These are phyloP conservation scores for Apophysomyces elegans DNA, from an alignment of 371 early-diverging fungal species.

Conservation along the genomic window DNA sequence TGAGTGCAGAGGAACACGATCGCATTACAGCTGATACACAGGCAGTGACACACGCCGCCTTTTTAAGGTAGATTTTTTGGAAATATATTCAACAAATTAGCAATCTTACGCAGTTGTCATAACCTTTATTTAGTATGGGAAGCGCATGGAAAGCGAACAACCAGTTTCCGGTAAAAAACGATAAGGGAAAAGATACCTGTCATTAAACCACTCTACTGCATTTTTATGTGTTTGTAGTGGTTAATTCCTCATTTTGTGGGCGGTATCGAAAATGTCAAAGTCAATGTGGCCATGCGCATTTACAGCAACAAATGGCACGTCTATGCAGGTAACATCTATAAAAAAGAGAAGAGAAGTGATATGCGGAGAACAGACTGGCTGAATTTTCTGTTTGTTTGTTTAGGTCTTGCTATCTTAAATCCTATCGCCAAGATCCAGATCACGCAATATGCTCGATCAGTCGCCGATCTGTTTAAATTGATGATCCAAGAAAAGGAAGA, in stretches of 20 bases:
- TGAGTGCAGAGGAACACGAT: slow-evolving; percentile 89
- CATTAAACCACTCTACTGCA: neutral
- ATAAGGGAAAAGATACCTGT: slow-evolving; percentile 21
- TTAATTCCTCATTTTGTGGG: slow-evolving; percentile 84
- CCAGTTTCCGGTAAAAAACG: slow-evolving; percentile 69
- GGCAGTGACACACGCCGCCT: slow-evolving; percentile 95
- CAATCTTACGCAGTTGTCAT: neutral
- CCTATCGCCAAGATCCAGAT: slow-evolving; percentile 88
- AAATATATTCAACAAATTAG: neutral
- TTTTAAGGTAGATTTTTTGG: slow-evolving; percentile 61
- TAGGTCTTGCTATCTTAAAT: slow-evolving; percentile 91
- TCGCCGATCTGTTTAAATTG: slow-evolving; percentile 87
- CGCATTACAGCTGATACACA: slow-evolving; percentile 97
- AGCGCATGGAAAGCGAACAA: slow-evolving; percentile 89
- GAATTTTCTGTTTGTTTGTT: too few species aligned
- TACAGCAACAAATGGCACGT: slow-evolving; percentile 97
- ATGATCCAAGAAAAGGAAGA: slow-evolving; percentile 90
- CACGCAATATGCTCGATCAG: slow-evolving; percentile 86
- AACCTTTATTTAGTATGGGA: slow-evolving; percentile 72
- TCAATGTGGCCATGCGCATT: slow-evolving; percentile 89
- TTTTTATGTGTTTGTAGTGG: slow-evolving; percentile 61
- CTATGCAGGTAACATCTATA: slow-evolving; percentile 57
- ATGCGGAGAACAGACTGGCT: too few species aligned
- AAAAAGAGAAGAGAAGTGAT: too few species aligned
- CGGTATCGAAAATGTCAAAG: slow-evolving; percentile 96